These are phyloP conservation scores for Aspergillus transmontanensis DNA, from an alignment of 2,329 filamentous ascomycete species.

Conservation along the genomic window DNA sequence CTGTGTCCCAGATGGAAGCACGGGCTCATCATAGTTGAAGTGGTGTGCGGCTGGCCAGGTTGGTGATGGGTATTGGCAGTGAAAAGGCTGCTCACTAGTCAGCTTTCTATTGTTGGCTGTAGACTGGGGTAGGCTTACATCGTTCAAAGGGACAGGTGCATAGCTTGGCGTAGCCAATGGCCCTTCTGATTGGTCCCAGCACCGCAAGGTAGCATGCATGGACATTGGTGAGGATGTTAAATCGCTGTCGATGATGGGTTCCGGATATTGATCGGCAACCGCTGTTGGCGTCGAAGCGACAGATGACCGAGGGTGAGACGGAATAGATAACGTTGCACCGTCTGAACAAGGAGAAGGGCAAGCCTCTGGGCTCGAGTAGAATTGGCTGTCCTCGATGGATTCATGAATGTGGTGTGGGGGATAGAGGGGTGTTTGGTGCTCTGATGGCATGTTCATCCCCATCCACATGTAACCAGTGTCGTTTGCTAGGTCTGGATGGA, in stretches of 20 bases:
- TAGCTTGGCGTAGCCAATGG: constrained; percentile 34
- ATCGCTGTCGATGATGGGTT: constrained; percentile 34
- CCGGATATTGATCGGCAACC: constrained; percentile 38
- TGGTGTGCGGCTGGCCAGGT: constrained; percentile 43
- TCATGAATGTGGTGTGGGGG: constrained; percentile 39
- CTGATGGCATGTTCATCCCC: constrained; percentile 37
- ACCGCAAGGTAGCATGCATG: constrained; percentile 32
- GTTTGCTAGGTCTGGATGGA: constrained; percentile 36
- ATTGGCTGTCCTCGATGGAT: constrained; percentile 41
- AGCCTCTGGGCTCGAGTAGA: constrained; percentile 48
- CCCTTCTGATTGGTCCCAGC: constrained; percentile 38
- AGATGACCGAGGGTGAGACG: constrained; percentile 33
- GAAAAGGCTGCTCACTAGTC: constrained; percentile 31
- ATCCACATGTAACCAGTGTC: constrained; percentile 40
- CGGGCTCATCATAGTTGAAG: constrained; percentile 41
- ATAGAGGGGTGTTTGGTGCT: constrained; percentile 31
- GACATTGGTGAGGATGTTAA: constrained; percentile 38
- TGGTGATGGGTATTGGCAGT: constrained; percentile 43
- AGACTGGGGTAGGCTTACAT: constrained; percentile 30
- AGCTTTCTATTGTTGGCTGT: constrained; percentile 2
- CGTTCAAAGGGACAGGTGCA: constrained; percentile 37
- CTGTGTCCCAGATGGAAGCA: constrained; percentile 36
- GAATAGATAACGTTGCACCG: constrained; percentile 34
- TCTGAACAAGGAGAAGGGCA: constrained; percentile 48
- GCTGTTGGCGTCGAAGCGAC: constrained; percentile 38